Evolutionary conservation across 2,329 filamentous ascomycete species (phyloP), one percentile per base, ranked within the genome.

Genomic region (Stachybotrys elegans): DNA sequence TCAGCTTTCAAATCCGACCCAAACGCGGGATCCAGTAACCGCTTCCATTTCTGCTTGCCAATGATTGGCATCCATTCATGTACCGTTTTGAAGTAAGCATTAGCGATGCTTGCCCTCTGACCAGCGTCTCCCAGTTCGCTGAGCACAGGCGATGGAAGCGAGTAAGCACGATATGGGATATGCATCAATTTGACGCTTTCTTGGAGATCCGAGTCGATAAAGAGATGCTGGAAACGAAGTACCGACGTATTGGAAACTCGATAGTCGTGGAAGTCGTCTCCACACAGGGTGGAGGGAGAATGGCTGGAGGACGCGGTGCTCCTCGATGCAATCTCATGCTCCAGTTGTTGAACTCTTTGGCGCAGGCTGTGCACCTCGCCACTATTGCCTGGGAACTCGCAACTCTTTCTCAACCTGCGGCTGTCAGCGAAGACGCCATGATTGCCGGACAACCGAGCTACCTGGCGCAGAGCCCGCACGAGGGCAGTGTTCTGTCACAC

Each of bases 21-120:
- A 13, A 19, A 38, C 21, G 43, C 43, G 14, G 17, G 8, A 6
- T 39, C 31, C 12, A 45, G 34, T 6, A 50, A 27, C 16, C 35
- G 29, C 16, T 22, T 13, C 29, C 48, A 22, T 4, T 42, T 42
- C 9, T 43, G 25, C 32, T 43, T 44, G 27, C 48, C 44, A 5
- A 50, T 40, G 16, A 50, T 50, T 4, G 48, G 48, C 25, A 50
- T 45, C 48, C 48, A 50, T 12, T 42, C 38, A 13, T 50, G 48
- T 3, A 45, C 31, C 12, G 42, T 48, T 14, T 43, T 36, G 22
- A 50, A 50, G 31, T 50, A 48, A 8, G 39, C n/a, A n/a, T 35
- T 14, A 45, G 41, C 34, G 43, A 39, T 17, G 40, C 38, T 16
- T 12, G 16, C n/a, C 23, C 23, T 23, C 43, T 29, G 19, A 47